Conservation (phyloP, 2,329 filamentous ascomycete species). For the Alternaria gansuensis region DNA sequence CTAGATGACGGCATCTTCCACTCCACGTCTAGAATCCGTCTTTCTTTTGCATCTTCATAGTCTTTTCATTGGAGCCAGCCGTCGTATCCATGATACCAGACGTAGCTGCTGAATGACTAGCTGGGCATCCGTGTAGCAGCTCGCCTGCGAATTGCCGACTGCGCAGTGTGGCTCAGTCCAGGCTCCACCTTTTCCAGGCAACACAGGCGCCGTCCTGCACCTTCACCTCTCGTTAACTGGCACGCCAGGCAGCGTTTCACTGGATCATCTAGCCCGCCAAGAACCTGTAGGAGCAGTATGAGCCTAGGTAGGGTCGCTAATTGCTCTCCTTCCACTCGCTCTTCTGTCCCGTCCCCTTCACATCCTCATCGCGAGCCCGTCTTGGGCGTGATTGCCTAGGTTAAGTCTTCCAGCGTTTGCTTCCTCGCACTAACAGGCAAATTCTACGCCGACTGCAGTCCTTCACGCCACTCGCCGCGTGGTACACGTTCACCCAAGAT, state of each 20-base stretch:
- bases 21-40: neutral
- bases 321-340: neutral
- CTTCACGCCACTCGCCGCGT: neutral
- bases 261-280: slow-evolving; percentile 21
- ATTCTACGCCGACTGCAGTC: slow-evolving; percentile 16
- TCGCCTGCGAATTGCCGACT: slow-evolving; percentile 12
- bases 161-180: slow-evolving; percentile 19
- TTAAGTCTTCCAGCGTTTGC: slow-evolving; percentile 8
- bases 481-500: neutral
- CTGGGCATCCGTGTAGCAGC: neutral
- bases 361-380: slow-evolving; percentile 15
- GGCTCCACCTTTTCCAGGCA: slow-evolving; percentile 32
- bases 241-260: slow-evolving; percentile 26
- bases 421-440: slow-evolving; percentile 6
- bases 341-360: slow-evolving; percentile 12
- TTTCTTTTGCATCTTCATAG: neutral
- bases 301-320: slow-evolving; percentile 9
- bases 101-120: neutral
- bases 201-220: slow-evolving; percentile 24
- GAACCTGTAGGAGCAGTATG: slow-evolving; percentile 9
- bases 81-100: neutral
- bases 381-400: neutral
- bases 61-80: neutral
- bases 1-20: slow-evolving; percentile 15
- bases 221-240: slow-evolving; percentile 15